Base-by-base conservation (phyloP, 768 basidiomycete genomes). In the Galerina sulciceps region DNA sequence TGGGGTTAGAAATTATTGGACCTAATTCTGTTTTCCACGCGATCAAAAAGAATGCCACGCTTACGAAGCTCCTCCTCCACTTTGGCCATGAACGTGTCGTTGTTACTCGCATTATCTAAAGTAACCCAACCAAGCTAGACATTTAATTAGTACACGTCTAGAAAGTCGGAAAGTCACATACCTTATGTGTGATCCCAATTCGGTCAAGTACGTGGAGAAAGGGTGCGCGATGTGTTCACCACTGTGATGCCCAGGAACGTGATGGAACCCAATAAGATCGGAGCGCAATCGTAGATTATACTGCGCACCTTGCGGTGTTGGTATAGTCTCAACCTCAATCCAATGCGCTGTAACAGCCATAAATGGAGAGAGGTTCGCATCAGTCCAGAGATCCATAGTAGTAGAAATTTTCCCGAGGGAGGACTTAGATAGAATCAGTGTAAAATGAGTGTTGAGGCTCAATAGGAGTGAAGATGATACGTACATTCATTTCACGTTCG, bases 341-440 rank as follows among this genome's bases (percentile, higher is more conserved):
- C 72, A 80, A 54, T 79, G 79, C 6, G 68, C 75, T 1, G 77
- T 79, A 0, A 78, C 69, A 11, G 73, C 79, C 75, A 79, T 76
- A 60, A 65, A 79, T 4, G 76, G 66, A 3, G 40, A 36, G 18
- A 70, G 61, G 43, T 76, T 72, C 4, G 59, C 53, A 47, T 78
- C 73, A 8, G 71, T 59, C 78, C 77, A 78, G 10, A 26, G 15
- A 15, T 47, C 46, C 26, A 34, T 34, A 8, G 46, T 47, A 10
- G 31, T 5, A 10, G 46, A 47, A 26, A 47, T 34, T 31, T 47
- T 47, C 15, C 46, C 46, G 9, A 47, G 26, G 1, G 26, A 23
- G 20, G 15, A 31, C 46, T 47, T 20, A 11, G 15, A 47, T n/a
- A 11, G 23, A 14, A 47, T 26, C 4, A 47, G 26, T 2, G 34